phyloP scores from a whole-genome alignment of 768 basidiomycete species.

The Astraeus odoratus region DNA sequence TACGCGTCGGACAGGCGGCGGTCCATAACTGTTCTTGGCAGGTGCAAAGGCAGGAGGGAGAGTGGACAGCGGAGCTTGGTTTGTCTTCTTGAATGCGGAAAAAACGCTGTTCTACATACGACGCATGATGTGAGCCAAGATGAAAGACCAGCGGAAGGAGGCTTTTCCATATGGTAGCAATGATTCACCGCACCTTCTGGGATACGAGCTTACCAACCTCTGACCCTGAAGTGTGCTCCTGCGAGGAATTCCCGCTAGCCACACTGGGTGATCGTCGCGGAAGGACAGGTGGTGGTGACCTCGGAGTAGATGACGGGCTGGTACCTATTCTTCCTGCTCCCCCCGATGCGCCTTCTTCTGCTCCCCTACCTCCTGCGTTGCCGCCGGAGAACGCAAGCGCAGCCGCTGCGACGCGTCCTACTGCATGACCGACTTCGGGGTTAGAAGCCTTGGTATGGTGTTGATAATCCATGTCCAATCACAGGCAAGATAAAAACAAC shows the following conservation, averaged over 20 bases:
- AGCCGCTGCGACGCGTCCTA: conserved; percentile 54
- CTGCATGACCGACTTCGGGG: conserved; percentile 34
- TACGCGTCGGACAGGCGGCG: conserved; percentile 45
- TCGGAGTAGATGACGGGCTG: neutral
- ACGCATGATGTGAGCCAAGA: neutral
- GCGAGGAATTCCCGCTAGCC: conserved; percentile 22
- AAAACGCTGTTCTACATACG: conserved; percentile 16
- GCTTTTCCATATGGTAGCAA: too few relatives aligned
- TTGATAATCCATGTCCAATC: too few relatives aligned
- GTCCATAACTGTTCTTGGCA: conserved; percentile 40
- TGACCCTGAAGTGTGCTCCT: conserved; percentile 8
- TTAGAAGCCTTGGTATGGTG: conserved; percentile 37
- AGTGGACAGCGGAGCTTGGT: conserved; percentile 38
- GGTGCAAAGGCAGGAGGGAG: conserved; percentile 32
- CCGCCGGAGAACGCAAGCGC: conserved; percentile 36
- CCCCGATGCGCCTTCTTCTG: neutral
- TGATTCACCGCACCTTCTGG: conserved; percentile 22
- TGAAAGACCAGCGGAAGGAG: too few relatives aligned
- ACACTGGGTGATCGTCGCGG: conserved; percentile 9
- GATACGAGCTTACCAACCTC: conserved; percentile 23
- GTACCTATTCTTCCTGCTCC: neutral
- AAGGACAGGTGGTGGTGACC: conserved; percentile 10
- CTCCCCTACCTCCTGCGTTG: neutral
- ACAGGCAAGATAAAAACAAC: too few relatives aligned
- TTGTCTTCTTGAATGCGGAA: conserved; percentile 14